Conservation (phyloP, 208 protist genomes). For the Balamuthia mandrillaris region DNA sequence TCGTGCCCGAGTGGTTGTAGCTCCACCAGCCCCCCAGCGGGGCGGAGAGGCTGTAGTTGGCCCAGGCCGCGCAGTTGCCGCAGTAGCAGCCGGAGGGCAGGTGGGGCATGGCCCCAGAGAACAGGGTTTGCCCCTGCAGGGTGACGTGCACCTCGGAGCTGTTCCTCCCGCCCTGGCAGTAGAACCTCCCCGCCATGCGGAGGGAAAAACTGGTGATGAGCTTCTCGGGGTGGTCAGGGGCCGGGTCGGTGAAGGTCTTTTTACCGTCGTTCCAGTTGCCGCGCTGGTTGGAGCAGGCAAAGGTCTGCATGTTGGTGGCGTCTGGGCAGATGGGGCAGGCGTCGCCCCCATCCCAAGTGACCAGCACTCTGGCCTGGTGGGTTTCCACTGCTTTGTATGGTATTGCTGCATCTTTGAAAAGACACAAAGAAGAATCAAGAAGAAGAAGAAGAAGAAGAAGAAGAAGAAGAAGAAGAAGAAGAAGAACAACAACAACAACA, state of each 20-base stretch:
- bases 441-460: too few relatives aligned
- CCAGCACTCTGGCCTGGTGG: too few relatives aligned
- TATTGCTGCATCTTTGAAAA: too few relatives aligned
- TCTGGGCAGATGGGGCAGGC: background rate
- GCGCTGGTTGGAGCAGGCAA: background rate
- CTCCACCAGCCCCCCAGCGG: background rate
- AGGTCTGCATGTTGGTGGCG: background rate
- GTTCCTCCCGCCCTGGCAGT: too few relatives aligned
- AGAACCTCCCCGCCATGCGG: too few relatives aligned
- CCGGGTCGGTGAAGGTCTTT: background rate
- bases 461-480: too few relatives aligned
- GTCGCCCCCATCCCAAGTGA: background rate
- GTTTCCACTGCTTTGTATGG: too few relatives aligned
- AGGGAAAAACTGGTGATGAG: background rate
- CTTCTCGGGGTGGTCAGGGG: background rate
- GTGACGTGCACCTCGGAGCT: background rate
- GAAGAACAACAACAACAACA: too few relatives aligned
- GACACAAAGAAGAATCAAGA: too few relatives aligned
- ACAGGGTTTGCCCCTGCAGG: background rate
- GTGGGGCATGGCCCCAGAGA: background rate
- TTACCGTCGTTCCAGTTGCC: background rate
- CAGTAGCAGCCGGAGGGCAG: background rate
- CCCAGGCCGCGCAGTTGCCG: background rate
- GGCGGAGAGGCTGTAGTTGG: background rate
- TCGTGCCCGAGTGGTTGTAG: conserved; percentile 20